Conservation (phyloP, 2,329 filamentous ascomycete species). For the Talaromyces islandicus region DNA sequence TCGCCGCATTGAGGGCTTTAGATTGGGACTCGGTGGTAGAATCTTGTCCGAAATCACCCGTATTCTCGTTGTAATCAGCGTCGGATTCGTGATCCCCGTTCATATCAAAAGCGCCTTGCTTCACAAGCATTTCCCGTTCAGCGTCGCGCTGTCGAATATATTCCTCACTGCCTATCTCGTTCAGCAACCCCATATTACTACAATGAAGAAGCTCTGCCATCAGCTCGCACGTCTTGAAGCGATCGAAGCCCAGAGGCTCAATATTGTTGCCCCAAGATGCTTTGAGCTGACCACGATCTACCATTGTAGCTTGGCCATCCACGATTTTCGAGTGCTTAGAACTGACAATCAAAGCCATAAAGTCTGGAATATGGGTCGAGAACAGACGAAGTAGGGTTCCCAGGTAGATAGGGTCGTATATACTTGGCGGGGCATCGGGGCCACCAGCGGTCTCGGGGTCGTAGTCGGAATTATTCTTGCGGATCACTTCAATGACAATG, state of each 20-base stretch:
- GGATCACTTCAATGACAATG: constrained; percentile 95
- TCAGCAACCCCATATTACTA: constrained; percentile 96
- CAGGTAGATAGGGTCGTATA: constrained; percentile 89
- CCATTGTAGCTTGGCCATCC: constrained; percentile 52
- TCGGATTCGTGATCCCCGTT: constrained; percentile 44
- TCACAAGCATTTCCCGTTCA: constrained; percentile 73
- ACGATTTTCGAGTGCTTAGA: constrained; percentile 55
- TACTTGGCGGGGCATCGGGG: constrained; percentile 71
- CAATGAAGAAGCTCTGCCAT: constrained; percentile 98
- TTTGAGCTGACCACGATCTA: constrained; percentile 67
- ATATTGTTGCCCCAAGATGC: constrained; percentile 89
- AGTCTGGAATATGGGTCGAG: constrained; percentile 83
- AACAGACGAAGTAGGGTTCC: constrained; percentile 85
- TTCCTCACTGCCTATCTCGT: constrained; percentile 83
- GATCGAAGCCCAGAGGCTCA: constrained; percentile 90
- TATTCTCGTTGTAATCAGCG: constrained; percentile 51
- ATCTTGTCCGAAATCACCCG: constrained; percentile 36
- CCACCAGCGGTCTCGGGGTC: constrained; percentile 85
- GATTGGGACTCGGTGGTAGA: constrained; percentile 42
- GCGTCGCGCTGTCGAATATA: constrained; percentile 73
- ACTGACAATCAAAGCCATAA: constrained; percentile 84
- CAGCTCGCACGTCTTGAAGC: constrained; percentile 97
- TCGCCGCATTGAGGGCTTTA: constrained; percentile 69
- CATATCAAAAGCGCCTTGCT: constrained; percentile 63
- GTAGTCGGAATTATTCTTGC: constrained; percentile 99